A percentile compares a stretch with the other conserved stretches of the same genome.
Evolutionary conservation across 352 stramenopile genomes (phyloP).

Genomic region (Blastocystis sp.): DNA sequence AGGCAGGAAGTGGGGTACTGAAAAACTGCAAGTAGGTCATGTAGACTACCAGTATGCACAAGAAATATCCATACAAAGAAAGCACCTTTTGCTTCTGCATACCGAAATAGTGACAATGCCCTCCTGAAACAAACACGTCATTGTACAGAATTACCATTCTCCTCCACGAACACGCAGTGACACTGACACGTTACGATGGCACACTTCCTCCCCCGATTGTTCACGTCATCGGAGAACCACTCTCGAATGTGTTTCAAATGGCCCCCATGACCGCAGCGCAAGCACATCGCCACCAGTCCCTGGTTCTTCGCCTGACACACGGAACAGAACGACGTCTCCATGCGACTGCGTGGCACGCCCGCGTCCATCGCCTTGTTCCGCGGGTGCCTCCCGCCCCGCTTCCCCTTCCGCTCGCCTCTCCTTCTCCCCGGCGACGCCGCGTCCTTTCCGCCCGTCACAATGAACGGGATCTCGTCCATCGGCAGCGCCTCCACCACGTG

Average conservation of each 20-base stretch:
- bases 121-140: slow-evolving; percentile 15
- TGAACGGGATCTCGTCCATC: slow-evolving; percentile 1
- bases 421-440: not conserved
- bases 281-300: slow-evolving; percentile 54
- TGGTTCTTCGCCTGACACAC: slow-evolving; percentile 40
- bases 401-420: not conserved
- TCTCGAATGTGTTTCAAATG: slow-evolving; percentile 64
- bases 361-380: not conserved
- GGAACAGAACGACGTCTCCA: slow-evolving; percentile 30
- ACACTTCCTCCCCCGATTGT: slow-evolving; percentile 15
- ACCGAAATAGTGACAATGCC: slow-evolving; percentile 17
- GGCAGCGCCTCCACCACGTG: not conserved
- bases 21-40: not conserved
- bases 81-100: slow-evolving; percentile 29
- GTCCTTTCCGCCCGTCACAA: not conserved
- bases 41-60: not conserved
- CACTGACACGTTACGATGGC: slow-evolving; percentile 28
- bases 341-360: not conserved
- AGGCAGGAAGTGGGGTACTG: not conserved
- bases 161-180: slow-evolving; percentile 27
- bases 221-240: slow-evolving; percentile 31
- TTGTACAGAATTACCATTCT: not conserved
- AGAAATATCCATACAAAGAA: slow-evolving; percentile 29
- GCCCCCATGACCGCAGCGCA: slow-evolving; percentile 60
- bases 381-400: not conserved